phyloP scores from a whole-genome alignment of 2,329 filamentous ascomycete species.

The Phialocephala subalpina region DNA sequence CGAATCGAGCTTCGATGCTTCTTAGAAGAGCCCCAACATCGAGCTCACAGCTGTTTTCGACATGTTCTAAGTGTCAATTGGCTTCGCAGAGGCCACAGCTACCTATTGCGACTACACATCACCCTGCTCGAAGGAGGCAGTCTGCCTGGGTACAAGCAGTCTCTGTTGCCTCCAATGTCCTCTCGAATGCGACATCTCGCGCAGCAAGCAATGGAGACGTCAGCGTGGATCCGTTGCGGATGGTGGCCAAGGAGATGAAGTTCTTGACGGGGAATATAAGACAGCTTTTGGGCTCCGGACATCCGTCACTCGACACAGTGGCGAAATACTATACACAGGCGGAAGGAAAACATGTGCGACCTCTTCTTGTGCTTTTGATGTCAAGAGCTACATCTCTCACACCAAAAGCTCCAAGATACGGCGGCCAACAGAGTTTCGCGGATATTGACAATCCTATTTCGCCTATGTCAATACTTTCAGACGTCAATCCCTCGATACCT shows the following conservation, averaged over 20 bases:
- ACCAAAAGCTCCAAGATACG: constrained; percentile 64
- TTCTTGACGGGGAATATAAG: constrained; percentile 93
- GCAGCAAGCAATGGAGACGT: constrained; percentile 69
- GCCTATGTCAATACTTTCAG: constrained; percentile 70
- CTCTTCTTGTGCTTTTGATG: constrained; percentile 95
- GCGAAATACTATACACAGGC: constrained; percentile 98
- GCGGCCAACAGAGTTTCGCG: constrained; percentile 39
- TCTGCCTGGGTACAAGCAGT: constrained; percentile 83
- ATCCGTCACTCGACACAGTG: constrained; percentile 91
- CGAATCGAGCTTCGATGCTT: constrained; percentile 58
- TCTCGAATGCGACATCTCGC: constrained; percentile 69
- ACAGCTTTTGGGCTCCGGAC: constrained; percentile 90
- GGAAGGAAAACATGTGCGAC: constrained; percentile 96
- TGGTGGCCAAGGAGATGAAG: constrained; percentile 96
- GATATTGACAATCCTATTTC: constrained; percentile 68
- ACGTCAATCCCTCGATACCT: constrained; percentile 77
- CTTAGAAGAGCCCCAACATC: constrained; percentile 45
- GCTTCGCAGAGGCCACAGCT: constrained; percentile 21
- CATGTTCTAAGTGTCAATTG: constrained; percentile 51
- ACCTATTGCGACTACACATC: constrained; percentile 31
- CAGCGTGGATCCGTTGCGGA: constrained; percentile 85
- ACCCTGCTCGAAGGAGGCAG: constrained; percentile 54
- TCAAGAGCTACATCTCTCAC: constrained; percentile 87
- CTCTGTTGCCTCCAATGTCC: constrained; percentile 73
- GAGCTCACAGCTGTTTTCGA: constrained; percentile 47